These are phyloP conservation scores for Hyphopichia fennica DNA, from an alignment of 1,139 yeast species.

Conservation along the genomic window DNA sequence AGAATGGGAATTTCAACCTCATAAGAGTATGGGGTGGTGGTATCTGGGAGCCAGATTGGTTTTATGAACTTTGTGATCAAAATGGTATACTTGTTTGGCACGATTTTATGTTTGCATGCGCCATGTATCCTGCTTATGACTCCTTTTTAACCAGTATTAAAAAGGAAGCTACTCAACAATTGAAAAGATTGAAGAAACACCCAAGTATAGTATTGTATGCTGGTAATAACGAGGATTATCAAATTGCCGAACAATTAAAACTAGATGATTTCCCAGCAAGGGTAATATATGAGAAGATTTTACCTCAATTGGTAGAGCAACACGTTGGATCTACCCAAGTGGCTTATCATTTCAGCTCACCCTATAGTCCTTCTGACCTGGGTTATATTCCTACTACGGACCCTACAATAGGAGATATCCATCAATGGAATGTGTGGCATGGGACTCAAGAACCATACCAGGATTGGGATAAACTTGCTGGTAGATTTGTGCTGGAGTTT, in stretches of 20 bases:
- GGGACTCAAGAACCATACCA: conserved; percentile 45
- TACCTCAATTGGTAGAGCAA: conserved; percentile 30
- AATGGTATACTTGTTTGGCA: conserved; percentile 49
- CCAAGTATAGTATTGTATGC: conserved; percentile 33
- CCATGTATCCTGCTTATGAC: conserved; percentile 42
- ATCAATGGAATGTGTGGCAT: conserved; percentile 55
- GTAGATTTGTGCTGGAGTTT: conserved; percentile 48
- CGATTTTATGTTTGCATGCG: conserved; percentile 56
- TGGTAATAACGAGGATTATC: conserved; percentile 52
- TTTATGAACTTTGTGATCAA: conserved; percentile 44
- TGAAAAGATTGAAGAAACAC: conserved; percentile 36
- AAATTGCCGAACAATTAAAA: conserved; percentile 35
- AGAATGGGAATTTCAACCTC: conserved; percentile 44
- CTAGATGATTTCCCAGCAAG: conserved; percentile 40
- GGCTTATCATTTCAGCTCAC: conserved; percentile 45
- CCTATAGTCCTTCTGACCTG: conserved; percentile 25
- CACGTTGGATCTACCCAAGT: conserved; percentile 16
- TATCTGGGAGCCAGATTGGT: conserved; percentile 37
- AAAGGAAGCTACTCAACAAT: conserved; percentile 33
- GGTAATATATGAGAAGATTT: conserved; percentile 33
- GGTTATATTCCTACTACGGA: conserved; percentile 15
- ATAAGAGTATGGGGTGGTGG: conserved; percentile 55
- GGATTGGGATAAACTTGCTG: conserved; percentile 37
- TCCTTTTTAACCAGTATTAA: conserved; percentile 28
- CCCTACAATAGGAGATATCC: conserved; percentile 42